A percentile compares a stretch with the other conserved stretches of the same genome.
Evolutionary conservation across 2,329 filamentous ascomycete genomes (phyloP).

Genomic region (Colletotrichum viniferum): DNA sequence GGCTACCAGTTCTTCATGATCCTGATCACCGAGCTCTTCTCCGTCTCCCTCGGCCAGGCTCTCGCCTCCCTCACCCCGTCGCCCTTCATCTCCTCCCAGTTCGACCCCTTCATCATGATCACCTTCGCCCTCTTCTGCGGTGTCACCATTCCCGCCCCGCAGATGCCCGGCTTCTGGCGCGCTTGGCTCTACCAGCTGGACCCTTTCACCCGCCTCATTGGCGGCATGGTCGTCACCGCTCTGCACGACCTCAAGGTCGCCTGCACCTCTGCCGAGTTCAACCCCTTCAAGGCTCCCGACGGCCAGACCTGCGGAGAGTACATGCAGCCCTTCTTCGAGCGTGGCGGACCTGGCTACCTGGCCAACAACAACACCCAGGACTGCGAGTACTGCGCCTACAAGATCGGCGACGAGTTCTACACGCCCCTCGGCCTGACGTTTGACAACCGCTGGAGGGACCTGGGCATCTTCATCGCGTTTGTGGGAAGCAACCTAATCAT

Average conservation of each 20-base stretch:
- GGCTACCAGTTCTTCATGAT: slow-evolving; percentile 90
- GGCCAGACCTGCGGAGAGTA: slow-evolving; percentile 76
- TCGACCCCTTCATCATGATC: slow-evolving; percentile 84
- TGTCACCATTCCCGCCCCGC: slow-evolving; percentile 78
- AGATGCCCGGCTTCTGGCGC: slow-evolving; percentile 81
- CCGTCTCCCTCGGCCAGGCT: slow-evolving; percentile 78
- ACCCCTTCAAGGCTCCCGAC: slow-evolving; percentile 68
- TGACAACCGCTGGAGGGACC: slow-evolving; percentile 75
- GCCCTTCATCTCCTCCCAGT: slow-evolving; percentile 77
- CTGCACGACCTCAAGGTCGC: slow-evolving; percentile 68
- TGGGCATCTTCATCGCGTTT: slow-evolving; percentile 80
- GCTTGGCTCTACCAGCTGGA: slow-evolving; percentile 83
- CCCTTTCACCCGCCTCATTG: slow-evolving; percentile 82
- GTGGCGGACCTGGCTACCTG: slow-evolving; percentile 75
- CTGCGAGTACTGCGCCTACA: slow-evolving; percentile 85
- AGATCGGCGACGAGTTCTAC: slow-evolving; percentile 82
- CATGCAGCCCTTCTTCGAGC: slow-evolving; percentile 72
- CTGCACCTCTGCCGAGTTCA: slow-evolving; percentile 68
- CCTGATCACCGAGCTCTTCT: slow-evolving; percentile 83
- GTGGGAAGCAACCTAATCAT: slow-evolving; percentile 78
- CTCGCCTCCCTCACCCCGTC: slow-evolving; percentile 79
- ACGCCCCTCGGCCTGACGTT: slow-evolving; percentile 69
- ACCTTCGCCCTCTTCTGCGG: slow-evolving; percentile 87
- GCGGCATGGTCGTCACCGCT: slow-evolving; percentile 80
- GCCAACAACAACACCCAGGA: slow-evolving; percentile 65